Conservation (phyloP, 2,329 filamentous ascomycete species). For the Aspergillus chevalieri region DNA sequence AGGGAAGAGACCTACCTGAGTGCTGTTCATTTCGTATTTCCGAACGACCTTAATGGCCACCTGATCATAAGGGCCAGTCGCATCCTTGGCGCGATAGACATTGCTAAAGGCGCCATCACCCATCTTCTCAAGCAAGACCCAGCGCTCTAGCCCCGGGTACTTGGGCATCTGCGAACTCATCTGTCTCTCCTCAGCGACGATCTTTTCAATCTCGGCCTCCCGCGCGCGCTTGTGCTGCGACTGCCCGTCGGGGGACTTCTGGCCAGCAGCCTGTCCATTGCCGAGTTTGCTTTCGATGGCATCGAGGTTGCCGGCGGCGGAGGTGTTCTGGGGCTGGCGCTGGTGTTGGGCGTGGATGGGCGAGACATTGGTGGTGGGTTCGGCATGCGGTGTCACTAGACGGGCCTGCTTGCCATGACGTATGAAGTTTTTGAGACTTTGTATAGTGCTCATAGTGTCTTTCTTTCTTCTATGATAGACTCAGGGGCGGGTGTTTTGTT, state of each 20-base stretch:
- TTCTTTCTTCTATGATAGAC: background rate
- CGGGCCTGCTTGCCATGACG: slow-evolving; percentile 95
- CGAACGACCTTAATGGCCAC: slow-evolving; percentile 98
- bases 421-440: slow-evolving; percentile 97
- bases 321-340: slow-evolving; percentile 44
- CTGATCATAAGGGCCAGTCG: slow-evolving; percentile 63
- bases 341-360: slow-evolving; percentile 60
- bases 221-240: slow-evolving; percentile 51
- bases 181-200: slow-evolving; percentile 87
- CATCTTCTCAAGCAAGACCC: slow-evolving; percentile 91
- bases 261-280: slow-evolving; percentile 60
- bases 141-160: slow-evolving; percentile 80
- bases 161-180: slow-evolving; percentile 76
- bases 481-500: too few species aligned
- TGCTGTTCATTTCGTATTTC: slow-evolving; percentile 98
- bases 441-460: slow-evolving; percentile 62
- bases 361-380: slow-evolving; percentile 58
- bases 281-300: slow-evolving; percentile 55
- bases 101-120: slow-evolving; percentile 98
- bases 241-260: slow-evolving; percentile 53
- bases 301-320: slow-evolving; percentile 56
- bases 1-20: slow-evolving; percentile 68
- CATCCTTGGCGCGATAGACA: slow-evolving; percentile 84
- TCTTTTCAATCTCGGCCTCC: slow-evolving; percentile 67
- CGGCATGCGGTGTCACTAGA: slow-evolving; percentile 54